Conservation (phyloP, 345 rosid species). For the Passiflora organensis region DNA sequence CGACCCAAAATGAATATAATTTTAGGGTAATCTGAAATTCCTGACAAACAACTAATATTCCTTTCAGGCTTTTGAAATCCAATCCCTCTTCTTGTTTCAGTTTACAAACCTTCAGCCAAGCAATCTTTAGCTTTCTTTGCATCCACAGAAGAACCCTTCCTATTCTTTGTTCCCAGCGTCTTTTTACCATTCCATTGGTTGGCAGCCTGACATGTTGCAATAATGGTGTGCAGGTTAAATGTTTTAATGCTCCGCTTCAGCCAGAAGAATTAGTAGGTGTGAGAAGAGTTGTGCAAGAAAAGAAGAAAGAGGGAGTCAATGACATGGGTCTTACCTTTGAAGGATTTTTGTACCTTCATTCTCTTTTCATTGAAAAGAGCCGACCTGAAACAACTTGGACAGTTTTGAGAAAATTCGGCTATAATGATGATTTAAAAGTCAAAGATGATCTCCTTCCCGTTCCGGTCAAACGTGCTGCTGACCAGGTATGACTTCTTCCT, state of each 20-base stretch:
- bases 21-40: too few species aligned
- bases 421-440: slow-evolving; percentile 57
- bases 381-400: slow-evolving; percentile 81
- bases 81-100: too few species aligned
- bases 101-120: too few species aligned
- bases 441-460: slow-evolving; percentile 52
- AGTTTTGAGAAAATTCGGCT: slow-evolving; percentile 75
- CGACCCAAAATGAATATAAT: too few species aligned
- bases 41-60: too few species aligned
- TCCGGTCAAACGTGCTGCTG: slow-evolving; percentile 61
- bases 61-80: too few species aligned
- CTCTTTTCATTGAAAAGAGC: slow-evolving; percentile 78
- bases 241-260: slow-evolving; percentile 69
- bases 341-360: slow-evolving; percentile 66
- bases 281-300: slow-evolving; percentile 75
- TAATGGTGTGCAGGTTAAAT: slow-evolving; percentile 51
- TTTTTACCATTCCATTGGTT: neutral
- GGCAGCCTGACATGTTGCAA: slow-evolving; percentile 18
- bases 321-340: slow-evolving; percentile 75
- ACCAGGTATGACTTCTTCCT: slow-evolving; percentile 43
- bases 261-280: slow-evolving; percentile 72
- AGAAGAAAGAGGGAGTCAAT: slow-evolving; percentile 67
- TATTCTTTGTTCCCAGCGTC: too few species aligned
- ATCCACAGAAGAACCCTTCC: too few species aligned
- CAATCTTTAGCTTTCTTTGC: too few species aligned